Evolutionary conservation across 2,329 filamentous ascomycete species (phyloP), one percentile per base, ranked within the genome.

Genomic region (Sporothrix phasma): DNA sequence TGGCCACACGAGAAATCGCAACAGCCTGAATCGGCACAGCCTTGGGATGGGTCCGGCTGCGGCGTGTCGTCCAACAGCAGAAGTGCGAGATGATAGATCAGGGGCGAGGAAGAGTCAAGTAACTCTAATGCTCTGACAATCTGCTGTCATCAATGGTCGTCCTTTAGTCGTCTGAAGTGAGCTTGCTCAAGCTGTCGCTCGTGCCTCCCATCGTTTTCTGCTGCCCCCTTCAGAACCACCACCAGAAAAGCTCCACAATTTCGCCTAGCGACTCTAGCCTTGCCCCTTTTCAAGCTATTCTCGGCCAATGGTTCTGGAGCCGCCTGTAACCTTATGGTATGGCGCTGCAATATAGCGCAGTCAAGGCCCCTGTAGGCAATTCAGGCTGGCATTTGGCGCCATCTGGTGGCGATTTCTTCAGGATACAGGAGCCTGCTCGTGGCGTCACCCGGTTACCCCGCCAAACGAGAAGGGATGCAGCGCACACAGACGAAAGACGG

Each of bases 391-490:
- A 37, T 56, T 56, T 37, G n/a, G n/a, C n/a, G n/a, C n/a, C n/a
- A n/a, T n/a, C n/a, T 39, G 54, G 62, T 60, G 62, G 53, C 53
- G 53, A 53, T 31, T 24, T 54, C 34, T 37, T 37, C 6, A 10
- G 34, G 34, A 37, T 15, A 11, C 15, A 13, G 34, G 51, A 31
- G 45, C n/a, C 62, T 59, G 43, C 19, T 60, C 31, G 61, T 63
- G 37, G 61, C 64, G 59, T 62, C 39, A 45, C 46, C 47, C 43
- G 58, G 62, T 64, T 61, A 66, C 51, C 65, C 64, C 61, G 60
- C 62, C 59, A 66, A 66, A 61, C 24, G 31, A 11, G 22, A 37
- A 17, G 41, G 22, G 5, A 43, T 31, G 37, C 47, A 31, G 17
- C 15, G 10, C 26, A 19, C 7, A 11, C 47, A 49, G 13, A n/a